Conservation (phyloP, 345 rosid species). For the Acer campestre region DNA sequence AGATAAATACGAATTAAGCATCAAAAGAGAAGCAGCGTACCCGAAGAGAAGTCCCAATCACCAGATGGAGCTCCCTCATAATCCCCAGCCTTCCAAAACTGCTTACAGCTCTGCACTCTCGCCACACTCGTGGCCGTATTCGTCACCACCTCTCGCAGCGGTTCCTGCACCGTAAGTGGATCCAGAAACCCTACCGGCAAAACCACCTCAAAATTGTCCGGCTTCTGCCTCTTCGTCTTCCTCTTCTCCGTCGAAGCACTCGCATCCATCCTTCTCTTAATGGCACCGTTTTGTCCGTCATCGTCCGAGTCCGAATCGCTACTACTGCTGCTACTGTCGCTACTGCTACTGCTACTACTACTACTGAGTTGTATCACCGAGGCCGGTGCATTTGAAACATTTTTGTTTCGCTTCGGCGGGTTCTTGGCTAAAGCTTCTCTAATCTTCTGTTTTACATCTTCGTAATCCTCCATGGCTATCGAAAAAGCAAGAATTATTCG, state of each 20-base stretch:
- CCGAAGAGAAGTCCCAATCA: slow-evolving; percentile 55
- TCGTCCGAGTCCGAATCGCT: slow-evolving; percentile 54
- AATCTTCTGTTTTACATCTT: slow-evolving; percentile 48
- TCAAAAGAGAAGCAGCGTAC: slow-evolving; percentile 26
- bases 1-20: background rate
- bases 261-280: slow-evolving; percentile 32
- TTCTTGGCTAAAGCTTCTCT: slow-evolving; percentile 20
- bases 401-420: slow-evolving; percentile 8
- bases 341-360: slow-evolving; percentile 35
- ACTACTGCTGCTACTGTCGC: slow-evolving; percentile 22
- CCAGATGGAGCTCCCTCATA: slow-evolving; percentile 55
- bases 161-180: slow-evolving; percentile 35
- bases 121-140: slow-evolving; percentile 12
- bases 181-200: slow-evolving; percentile 54
- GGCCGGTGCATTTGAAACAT: slow-evolving; percentile 13
- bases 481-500: background rate
- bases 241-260: slow-evolving; percentile 21
- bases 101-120: slow-evolving; percentile 42
- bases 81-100: slow-evolving; percentile 97
- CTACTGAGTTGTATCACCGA: slow-evolving; percentile 61
- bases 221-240: slow-evolving; percentile 31
- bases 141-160: slow-evolving; percentile 11
- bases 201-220: slow-evolving; percentile 30
- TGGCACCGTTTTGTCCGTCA: background rate
- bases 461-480: slow-evolving; percentile 33